Evolutionary conservation across 306 rosid genomes (phyloP), one percentile per base, ranked within the genome.

Genomic region (Fragaria nilgerrensis): DNA sequence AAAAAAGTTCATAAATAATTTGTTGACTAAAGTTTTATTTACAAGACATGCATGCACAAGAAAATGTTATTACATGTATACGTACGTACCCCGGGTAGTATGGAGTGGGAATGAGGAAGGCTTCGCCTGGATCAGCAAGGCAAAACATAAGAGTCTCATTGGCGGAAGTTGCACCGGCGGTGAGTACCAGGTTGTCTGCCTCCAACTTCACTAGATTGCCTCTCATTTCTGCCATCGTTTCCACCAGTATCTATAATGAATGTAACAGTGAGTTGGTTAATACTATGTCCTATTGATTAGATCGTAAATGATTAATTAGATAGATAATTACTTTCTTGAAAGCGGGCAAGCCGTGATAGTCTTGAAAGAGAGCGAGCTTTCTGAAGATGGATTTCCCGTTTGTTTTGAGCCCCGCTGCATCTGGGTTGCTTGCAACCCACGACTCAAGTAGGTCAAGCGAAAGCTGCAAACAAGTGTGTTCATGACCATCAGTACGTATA

Each of bases 131-230:
- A 36, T 92, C 74, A 55, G 96, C 96, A 8, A 94, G 91, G 79
- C 96, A 94, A 75, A 92, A 94, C 87, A 92, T 89, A 45, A 94
- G 90, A 79, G 81, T 88, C 82, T 94, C 98, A 80, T 94, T 94
- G 1, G 98, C 98, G 0, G 88, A 83, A 74, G 98, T 94, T 76
- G 96, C 85, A 14, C 98, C 98, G 7, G 97, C 98, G 1, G 89
- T 83, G 75, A 94, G 97, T 19, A 94, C 91, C 17, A 94, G 89
- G 19, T 87, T 90, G 39, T 85, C 79, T 1, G 88, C 53, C 20
- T 14, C 84, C 73, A 88, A 87, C 50, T 75, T 84, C 22, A 87
- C 80, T 80, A 53, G 67, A 74, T 87, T 80, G 49, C 92, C 97
- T 83, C 96, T 88, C 74, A 92, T 82, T 72, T 85, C 77, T 11